Evolutionary conservation across 805 yeast species (phyloP), one percentile per base, ranked within the genome.

Genomic region (Kuraishia ogatae): DNA sequence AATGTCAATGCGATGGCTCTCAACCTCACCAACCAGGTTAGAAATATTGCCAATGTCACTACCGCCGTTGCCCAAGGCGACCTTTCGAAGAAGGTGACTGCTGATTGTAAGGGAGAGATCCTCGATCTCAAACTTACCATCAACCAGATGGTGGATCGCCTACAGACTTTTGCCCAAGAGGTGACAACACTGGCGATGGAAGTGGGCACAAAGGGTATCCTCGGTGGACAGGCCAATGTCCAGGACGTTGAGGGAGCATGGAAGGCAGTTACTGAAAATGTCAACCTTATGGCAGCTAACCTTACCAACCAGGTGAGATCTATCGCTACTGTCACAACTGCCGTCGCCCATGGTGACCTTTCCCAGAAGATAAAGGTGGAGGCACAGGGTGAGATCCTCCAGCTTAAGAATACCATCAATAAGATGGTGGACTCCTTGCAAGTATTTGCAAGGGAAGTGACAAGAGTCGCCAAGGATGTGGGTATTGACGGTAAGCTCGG

Each of bases 401-500:
- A 91, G 59, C 79, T 89, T 69, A 89, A 89, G 65, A 80, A 85
- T 58, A 89, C 97, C 7, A 89, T 89, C 71, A 89, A 89, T 69
- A 88, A 87, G 74, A 89, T 89, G 97, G 96, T 89, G 76, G 96
- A 89, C 67, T 83, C 94, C 50, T 79, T 89, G 64, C 94, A 88
- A 67, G 83, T 89, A 53, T 89, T 89, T 67, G 96, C 96, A 10
- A 81, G 85, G 28, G 97, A 89, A 70, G 97, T 89, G 55, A 84
- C 96, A 1, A 79, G 91, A 64, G 96, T 89, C 49, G 97, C 97
- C 10, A 83, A 89, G 60, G 96, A 89, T 74, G 96, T 89, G 61
- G 97, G 97, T 74, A 88, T 89, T 53, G 93, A 89, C 64, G 97
- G 97, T 73, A 89, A 89, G 68, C 79, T 89, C 54, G 97, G 97